A percentile compares a stretch with the other conserved stretches of the same genome.
Evolutionary conservation across 2,329 filamentous ascomycete species (phyloP).

Genomic region (Nigrospora sphaerica): DNA sequence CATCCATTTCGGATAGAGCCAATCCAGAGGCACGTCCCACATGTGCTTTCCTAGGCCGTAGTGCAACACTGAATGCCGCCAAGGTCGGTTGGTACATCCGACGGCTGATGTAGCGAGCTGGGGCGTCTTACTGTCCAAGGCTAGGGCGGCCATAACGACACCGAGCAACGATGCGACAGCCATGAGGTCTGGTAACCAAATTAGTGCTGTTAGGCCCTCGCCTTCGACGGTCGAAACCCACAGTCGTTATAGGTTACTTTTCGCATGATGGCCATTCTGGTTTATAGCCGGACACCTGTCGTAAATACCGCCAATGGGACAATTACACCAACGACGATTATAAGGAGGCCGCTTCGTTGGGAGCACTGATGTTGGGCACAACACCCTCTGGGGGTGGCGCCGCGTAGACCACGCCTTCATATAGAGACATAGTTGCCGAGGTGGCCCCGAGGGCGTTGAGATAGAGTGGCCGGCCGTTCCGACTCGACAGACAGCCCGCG

Average conservation of each 20-base stretch:
- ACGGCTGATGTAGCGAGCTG: neutral
- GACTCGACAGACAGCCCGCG: too few species aligned
- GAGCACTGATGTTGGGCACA: constrained; percentile 3
- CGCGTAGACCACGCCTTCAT: constrained; percentile 8
- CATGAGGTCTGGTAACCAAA: constrained; percentile 5
- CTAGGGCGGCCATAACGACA: constrained; percentile 2
- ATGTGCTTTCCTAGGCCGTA: constrained; percentile 11
- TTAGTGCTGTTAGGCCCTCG: neutral
- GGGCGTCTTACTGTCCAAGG: constrained; percentile 5
- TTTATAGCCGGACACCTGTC: constrained; percentile 8
- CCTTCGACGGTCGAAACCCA: neutral
- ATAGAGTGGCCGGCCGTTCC: too few species aligned
- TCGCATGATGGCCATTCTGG: constrained; percentile 5
- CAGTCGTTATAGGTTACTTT: constrained; percentile 11
- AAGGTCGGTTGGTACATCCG: neutral
- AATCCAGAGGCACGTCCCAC: constrained; percentile 11
- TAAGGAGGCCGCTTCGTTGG: constrained; percentile 3
- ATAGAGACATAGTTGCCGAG: constrained; percentile 7
- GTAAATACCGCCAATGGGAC: constrained; percentile 7
- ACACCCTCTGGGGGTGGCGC: constrained; percentile 7
- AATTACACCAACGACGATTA: constrained; percentile 7
- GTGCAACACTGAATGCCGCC: constrained; percentile 7
- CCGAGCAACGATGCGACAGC: constrained; percentile 1
- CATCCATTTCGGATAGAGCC: constrained; percentile 4
- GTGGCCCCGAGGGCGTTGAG: too few species aligned